Conservation (phyloP, 805 yeast species). For the Cyberlindnera xishuangbannaensis region DNA sequence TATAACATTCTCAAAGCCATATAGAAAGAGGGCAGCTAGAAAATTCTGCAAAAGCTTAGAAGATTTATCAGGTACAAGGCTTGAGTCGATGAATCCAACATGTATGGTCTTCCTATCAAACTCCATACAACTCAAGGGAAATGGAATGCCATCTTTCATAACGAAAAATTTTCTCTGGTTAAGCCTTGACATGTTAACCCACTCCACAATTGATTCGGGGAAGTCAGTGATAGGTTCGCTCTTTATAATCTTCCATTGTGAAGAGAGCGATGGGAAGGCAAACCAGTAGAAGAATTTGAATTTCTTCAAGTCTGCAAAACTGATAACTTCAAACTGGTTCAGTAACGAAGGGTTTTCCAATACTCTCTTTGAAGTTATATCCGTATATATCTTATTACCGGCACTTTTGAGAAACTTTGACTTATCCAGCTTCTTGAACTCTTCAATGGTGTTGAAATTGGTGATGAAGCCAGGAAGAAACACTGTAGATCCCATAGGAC, state of each 20-base stretch:
- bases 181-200: constrained; percentile 13
- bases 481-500: constrained; percentile 19
- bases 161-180: constrained; percentile 26
- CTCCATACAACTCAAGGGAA: constrained; percentile 16
- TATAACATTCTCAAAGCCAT: constrained; percentile 30
- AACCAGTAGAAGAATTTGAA: constrained; percentile 89
- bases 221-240: constrained; percentile 5
- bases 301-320: constrained; percentile 86
- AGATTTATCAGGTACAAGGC: constrained; percentile 32
- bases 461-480: constrained; percentile 36
- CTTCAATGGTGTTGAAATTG: constrained; percentile 82
- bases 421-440: constrained; percentile 70
- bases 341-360: constrained; percentile 37
- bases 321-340: constrained; percentile 43
- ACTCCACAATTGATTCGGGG: constrained; percentile 10
- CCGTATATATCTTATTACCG: constrained; percentile 27
- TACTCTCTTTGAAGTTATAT: constrained; percentile 30
- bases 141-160: constrained; percentile 14
- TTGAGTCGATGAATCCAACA: constrained; percentile 36
- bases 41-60: constrained; percentile 56
- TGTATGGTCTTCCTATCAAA: constrained; percentile 10
- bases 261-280: constrained; percentile 61
- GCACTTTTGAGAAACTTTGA: constrained; percentile 41
- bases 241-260: constrained; percentile 38
- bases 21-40: constrained; percentile 38